Percentiles rank a stretch among this genome's conserved stretches.
These are phyloP conservation scores for Aspergillus fumigatus DNA, from an alignment of 2,329 filamentous ascomycete genomes.

Conservation along the genomic window DNA sequence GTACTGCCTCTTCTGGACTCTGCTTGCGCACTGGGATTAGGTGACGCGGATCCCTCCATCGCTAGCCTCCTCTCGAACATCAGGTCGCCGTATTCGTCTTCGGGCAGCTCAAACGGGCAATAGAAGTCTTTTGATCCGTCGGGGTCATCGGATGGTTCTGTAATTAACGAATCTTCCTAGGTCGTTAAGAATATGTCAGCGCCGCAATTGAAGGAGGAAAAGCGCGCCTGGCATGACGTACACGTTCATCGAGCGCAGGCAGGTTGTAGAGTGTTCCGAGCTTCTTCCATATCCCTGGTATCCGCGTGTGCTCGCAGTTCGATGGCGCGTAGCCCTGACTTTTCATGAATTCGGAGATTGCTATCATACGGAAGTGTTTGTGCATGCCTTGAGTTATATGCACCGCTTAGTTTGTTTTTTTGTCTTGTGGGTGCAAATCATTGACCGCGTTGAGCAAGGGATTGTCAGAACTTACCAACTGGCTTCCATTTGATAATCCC, in stretches of 20 bases:
- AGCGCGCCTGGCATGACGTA: slow-evolving; percentile 43
- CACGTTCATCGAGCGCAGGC: slow-evolving; percentile 78
- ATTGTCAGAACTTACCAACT: slow-evolving; percentile 58
- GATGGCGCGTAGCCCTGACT: slow-evolving; percentile 71
- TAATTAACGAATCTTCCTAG: slow-evolving; percentile 53
- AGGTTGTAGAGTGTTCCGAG: slow-evolving; percentile 80
- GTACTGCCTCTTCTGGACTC: slow-evolving; percentile 43
- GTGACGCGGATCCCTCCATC: slow-evolving; percentile 40
- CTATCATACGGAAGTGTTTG: slow-evolving; percentile 88
- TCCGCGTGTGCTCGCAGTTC: slow-evolving; percentile 70
- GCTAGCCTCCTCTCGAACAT: slow-evolving; percentile 47
- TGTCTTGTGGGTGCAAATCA: not conserved
- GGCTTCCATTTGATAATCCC: slow-evolving; percentile 93
- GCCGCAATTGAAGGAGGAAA: not conserved
- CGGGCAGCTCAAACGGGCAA: slow-evolving; percentile 62
- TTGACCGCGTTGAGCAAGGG: not conserved
- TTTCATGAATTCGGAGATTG: slow-evolving; percentile 73
- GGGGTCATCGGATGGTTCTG: slow-evolving; percentile 54
- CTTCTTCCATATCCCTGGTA: slow-evolving; percentile 89
- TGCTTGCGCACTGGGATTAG: slow-evolving; percentile 29
- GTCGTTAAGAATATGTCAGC: slow-evolving; percentile 15
- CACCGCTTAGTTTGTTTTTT: slow-evolving; percentile 2
- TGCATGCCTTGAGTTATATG: slow-evolving; percentile 61
- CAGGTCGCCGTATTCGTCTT: slow-evolving; percentile 44
- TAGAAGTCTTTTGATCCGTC: slow-evolving; percentile 51